Evolutionary conservation across 148 eudicot species (phyloP).

Genomic region (Camellia lanceoleosa): DNA sequence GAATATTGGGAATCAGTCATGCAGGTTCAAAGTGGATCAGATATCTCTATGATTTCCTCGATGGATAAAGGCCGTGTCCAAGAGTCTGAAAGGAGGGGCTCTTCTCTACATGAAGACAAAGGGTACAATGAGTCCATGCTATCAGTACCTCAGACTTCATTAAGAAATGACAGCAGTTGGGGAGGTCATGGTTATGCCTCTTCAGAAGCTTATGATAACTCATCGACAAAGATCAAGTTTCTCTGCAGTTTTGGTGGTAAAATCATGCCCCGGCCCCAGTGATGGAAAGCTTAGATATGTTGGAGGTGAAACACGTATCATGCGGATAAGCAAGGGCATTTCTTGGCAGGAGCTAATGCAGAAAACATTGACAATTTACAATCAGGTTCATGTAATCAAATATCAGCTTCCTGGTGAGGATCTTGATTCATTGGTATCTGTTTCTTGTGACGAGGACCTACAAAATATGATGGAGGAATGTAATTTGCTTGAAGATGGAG

Average conservation of each 20-base stretch:
- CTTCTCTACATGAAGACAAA: constrained; percentile 35
- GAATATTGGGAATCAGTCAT: constrained; percentile 41
- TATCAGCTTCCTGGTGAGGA: constrained; percentile 40
- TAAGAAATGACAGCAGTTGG: constrained; percentile 40
- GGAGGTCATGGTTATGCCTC: constrained; percentile 18
- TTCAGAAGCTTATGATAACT: neutral
- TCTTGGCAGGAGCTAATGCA: constrained; percentile 21
- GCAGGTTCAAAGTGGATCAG: constrained; percentile 47
- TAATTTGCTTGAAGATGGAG: constrained; percentile 12
- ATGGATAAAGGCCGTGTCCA: constrained; percentile 37
- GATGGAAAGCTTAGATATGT: constrained; percentile 25
- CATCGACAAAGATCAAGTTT: constrained; percentile 12
- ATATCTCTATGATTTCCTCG: constrained; percentile 43
- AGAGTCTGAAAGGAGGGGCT: constrained; percentile 39
- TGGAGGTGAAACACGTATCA: constrained; percentile 22
- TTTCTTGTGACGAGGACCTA: constrained; percentile 21
- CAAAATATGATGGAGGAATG: constrained; percentile 26
- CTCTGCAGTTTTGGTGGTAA: constrained; percentile 58
- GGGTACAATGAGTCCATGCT: constrained; percentile 34
- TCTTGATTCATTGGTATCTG: constrained; percentile 22
- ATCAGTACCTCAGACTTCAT: constrained; percentile 34
- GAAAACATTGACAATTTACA: constrained; percentile 13
- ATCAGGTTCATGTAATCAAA: constrained; percentile 8
- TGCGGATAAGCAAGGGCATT: constrained; percentile 18
- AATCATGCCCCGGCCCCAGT: constrained; percentile 22